Evolutionary conservation across 2,329 filamentous ascomycete species (phyloP), one percentile per base, ranked within the genome.

Genomic region (Capronia americana): DNA sequence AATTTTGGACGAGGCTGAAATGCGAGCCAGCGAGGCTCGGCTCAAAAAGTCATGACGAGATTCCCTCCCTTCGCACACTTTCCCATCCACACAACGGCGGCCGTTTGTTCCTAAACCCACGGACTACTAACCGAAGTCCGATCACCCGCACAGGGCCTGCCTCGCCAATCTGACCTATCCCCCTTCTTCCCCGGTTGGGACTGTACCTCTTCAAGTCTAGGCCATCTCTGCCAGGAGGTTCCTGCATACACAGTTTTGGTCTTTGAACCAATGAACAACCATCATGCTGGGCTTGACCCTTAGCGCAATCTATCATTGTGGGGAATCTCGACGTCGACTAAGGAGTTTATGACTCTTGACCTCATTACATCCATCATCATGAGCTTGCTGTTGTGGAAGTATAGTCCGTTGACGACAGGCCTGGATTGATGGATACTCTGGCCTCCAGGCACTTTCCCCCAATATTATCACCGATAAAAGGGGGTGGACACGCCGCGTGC

Each of bases 1-100:
- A n/a, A n/a, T n/a, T n/a, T n/a, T n/a, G n/a, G n/a, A n/a, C 53
- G 53, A 55, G 53, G 53, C 53, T 55, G 53, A 55, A 44, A 55
- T n/a, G 23, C 20, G 4, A 20, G 6, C n/a, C 23, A 14, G 24
- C 53, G 53, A 55, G 53, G 53, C 53, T 55, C 53, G 23, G 20
- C 48, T 17, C 11, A 2, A 53, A 55, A 55, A 55, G 53, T 55
- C 53, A 55, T 55, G 53, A 55, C 53, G 53, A 55, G 53, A 55
- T 55, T 55, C 34, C n/a, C 10, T 4, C 4, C 24, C 14, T 7
- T 28, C 32, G 3, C 53, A n/a, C n/a, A 30, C 3, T 28, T 34
- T 55, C 10, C 53, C 53, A 55, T 55, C 53, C 53, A 55, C 53
- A 34, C 53, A 32, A 20, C 28, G 26, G 11, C 26, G 3, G 20